Evolutionary conservation across 75 land plant species (phyloP).

Genomic region (Cryptomeria japonica): DNA sequence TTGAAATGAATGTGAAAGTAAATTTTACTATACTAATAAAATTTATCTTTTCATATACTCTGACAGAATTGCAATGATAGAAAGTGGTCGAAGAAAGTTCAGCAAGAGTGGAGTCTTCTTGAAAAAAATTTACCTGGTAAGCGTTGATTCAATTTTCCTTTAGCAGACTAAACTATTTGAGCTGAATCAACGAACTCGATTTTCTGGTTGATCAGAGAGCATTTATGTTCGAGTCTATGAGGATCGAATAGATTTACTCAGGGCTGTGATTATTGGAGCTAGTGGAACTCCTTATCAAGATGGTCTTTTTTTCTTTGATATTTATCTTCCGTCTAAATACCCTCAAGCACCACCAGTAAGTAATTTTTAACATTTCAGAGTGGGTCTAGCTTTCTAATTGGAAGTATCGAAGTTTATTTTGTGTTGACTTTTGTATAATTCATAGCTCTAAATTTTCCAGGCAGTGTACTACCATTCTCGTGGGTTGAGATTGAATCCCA

Average conservation of each 20-base stretch:
- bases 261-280: conserved; percentile 88
- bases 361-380: background rate
- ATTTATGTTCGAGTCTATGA: conserved; percentile 88
- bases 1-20: background rate
- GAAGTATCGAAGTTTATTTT: background rate
- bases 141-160: background rate
- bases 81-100: conserved; percentile 83
- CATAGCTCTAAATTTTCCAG: conserved; percentile 28
- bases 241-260: conserved; percentile 84
- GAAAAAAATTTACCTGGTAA: conserved; percentile 91
- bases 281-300: conserved; percentile 95
- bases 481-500: conserved; percentile 91
- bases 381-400: background rate
- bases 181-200: background rate
- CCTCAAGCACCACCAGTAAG: conserved; percentile 82
- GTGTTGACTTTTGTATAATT: background rate
- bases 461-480: conserved; percentile 78
- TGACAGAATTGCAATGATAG: conserved; percentile 60
- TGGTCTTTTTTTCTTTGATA: conserved; percentile 90
- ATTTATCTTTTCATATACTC: background rate
- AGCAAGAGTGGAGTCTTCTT: conserved; percentile 95
- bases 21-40: background rate
- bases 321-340: conserved; percentile 68
- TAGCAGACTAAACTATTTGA: background rate
- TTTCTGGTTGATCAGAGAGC: conserved; percentile 44